Conservation (phyloP, 192 early-diverging fungal genomes). For the Dissophora globulifera region DNA sequence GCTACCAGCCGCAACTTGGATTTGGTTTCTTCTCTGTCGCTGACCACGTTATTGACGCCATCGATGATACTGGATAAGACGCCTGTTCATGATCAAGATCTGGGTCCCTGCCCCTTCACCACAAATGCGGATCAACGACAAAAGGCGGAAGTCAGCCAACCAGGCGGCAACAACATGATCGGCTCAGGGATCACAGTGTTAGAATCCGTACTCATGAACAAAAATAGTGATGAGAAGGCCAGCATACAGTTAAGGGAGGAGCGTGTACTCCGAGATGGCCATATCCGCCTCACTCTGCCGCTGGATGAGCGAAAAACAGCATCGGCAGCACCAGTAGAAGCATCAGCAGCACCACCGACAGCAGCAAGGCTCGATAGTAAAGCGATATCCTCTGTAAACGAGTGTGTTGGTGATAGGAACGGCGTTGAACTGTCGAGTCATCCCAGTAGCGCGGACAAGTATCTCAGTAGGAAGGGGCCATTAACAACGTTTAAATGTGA, state of each 20-base stretch:
- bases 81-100: neutral
- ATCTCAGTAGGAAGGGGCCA: neutral
- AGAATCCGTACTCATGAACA: constrained; percentile 23
- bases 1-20: neutral
- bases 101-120: constrained; percentile 7
- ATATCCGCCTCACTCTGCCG: neutral
- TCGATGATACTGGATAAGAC: neutral
- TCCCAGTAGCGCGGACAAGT: neutral
- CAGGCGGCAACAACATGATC: neutral
- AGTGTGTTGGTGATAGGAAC: neutral
- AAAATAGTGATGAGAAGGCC: constrained; percentile 6
- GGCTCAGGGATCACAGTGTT: constrained; percentile 22
- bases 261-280: neutral
- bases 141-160: neutral
- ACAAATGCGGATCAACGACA: neutral
- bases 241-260: constrained; percentile 1
- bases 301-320: neutral
- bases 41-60: constrained; percentile 10
- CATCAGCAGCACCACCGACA: too few relatives aligned
- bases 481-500: constrained; percentile 10
- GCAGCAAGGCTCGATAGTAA: too few relatives aligned
- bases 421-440: neutral
- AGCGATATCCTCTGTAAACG: too few relatives aligned
- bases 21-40: too few relatives aligned
- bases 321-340: neutral